A percentile compares a stretch with the other conserved stretches of the same genome.
Evolutionary conservation across 2,329 filamentous ascomycete species (phyloP).

Genomic region (Aspergillus spinulosporus): DNA sequence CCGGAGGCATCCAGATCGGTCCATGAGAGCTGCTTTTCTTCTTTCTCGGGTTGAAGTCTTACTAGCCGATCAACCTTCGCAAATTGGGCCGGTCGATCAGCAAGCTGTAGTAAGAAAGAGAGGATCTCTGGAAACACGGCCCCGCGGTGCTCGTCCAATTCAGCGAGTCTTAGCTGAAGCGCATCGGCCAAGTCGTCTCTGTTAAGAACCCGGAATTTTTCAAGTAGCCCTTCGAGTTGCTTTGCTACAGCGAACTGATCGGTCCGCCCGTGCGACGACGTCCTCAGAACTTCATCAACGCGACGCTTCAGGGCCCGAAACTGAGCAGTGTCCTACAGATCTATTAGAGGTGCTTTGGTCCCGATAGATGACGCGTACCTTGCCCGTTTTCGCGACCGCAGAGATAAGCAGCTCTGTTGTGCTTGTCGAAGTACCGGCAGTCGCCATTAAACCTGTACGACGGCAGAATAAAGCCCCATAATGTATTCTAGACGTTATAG

Average conservation of each 20-base stretch:
- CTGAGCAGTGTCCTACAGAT: conserved; percentile 30
- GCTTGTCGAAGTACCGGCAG: conserved; percentile 63
- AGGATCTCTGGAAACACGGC: conserved; percentile 79
- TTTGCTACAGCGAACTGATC: conserved; percentile 73
- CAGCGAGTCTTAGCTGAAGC: conserved; percentile 58
- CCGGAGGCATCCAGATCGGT: conserved; percentile 75
- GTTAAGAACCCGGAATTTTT: conserved; percentile 79
- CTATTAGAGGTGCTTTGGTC: conserved; percentile 15
- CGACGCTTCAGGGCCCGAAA: conserved; percentile 34
- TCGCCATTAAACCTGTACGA: conserved; percentile 55
- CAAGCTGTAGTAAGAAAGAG: conserved; percentile 75
- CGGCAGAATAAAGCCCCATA: conserved; percentile 8
- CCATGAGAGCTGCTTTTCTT: conserved; percentile 65
- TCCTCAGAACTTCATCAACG: conserved; percentile 36
- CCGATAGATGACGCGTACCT: conserved; percentile 44
- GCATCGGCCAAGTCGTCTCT: conserved; percentile 77
- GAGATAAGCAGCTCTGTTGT: conserved; percentile 72
- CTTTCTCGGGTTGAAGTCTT: conserved; percentile 50
- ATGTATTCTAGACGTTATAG: background rate
- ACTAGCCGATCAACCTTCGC: conserved; percentile 66
- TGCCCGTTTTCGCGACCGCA: conserved; percentile 54
- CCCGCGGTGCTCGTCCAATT: conserved; percentile 55
- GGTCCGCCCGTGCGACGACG: conserved; percentile 59
- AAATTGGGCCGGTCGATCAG: conserved; percentile 74
- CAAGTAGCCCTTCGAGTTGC: conserved; percentile 70